Base-by-base conservation (phyloP, 2,329 filamentous ascomycete species). In the Ophiosphaerella korrae region DNA sequence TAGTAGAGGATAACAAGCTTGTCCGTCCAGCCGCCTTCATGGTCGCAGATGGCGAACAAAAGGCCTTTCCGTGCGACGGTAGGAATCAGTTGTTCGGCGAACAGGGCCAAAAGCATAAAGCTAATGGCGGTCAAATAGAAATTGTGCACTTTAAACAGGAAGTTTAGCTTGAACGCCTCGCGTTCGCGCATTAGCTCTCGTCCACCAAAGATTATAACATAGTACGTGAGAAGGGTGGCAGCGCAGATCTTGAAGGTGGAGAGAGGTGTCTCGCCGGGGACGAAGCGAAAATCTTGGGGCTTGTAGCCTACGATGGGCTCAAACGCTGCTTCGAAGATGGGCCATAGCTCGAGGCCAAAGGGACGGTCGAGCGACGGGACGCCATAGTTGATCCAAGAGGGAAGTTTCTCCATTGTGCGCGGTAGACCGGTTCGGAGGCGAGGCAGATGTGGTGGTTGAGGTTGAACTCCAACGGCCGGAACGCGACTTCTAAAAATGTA, bases 1-100 rank as follows among this genome's bases (percentile, higher is more conserved):
- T 97, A 99, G 85, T 99, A 99, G 62, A 99, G 82, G 62, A 95
- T 88, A 59, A 97, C 91, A 68, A 99, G 80, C 65, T 88, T 90
- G 75, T 94, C 88, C 16, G 94, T 97, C 92, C 93, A 97, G 63
- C 93, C 93, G 65, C 94, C 94, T 2, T 88, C 78, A 55, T 78
- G 73, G 64, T 89, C 76, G 79, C 93, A 99, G 71, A 99, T 96
- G 64, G 91, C 82, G 71, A 89, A 88, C 82, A 97, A 97, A 66
- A 97, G 78, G 51, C 93, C 94, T 64, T 89, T 80, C 63, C 89
- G 86, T 64, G 83, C 86, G 48, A 99, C 75, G 14, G 88, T 95
- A 39, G 93, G 90, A 50, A 97, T 80, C 57, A 99, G 80, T 80
- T 97, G 90, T 82, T 97, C 94, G 64, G 92, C 78, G 75, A 95